These are phyloP conservation scores for Calocera cornea DNA, from an alignment of 768 basidiomycete genomes.

Conservation along the genomic window DNA sequence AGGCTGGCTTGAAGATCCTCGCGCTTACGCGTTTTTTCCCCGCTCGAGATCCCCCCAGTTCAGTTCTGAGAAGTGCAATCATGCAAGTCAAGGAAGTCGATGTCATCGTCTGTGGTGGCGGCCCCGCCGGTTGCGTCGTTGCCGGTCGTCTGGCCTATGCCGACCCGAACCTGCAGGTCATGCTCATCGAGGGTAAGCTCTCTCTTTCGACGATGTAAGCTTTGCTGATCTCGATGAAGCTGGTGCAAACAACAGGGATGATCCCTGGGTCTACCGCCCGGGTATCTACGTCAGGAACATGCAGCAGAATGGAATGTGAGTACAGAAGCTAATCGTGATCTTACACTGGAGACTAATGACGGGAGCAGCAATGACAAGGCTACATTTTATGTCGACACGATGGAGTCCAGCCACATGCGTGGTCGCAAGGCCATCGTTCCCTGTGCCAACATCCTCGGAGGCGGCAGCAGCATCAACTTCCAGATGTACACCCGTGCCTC, in stretches of 20 bases:
- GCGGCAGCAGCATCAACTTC: conserved; percentile 50
- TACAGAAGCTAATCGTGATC: not conserved
- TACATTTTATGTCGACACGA: conserved; percentile 54
- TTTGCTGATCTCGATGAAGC: conserved; percentile 23
- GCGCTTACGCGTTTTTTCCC: not conserved
- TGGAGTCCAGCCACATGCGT: conserved; percentile 42
- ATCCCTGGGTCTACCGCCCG: conserved; percentile 61
- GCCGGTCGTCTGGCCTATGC: conserved; percentile 58
- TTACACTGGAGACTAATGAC: not conserved
- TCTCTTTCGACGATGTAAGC: not conserved
- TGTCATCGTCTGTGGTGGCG: conserved; percentile 45
- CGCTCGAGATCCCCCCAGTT: not conserved
- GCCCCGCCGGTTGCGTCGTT: conserved; percentile 41
- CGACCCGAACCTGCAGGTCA: conserved; percentile 58
- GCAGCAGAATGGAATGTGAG: conserved; percentile 54
- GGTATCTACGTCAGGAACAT: conserved; percentile 61
- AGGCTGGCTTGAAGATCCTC: not conserved
- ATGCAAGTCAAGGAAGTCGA: conserved; percentile 43
- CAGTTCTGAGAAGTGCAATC: not conserved
- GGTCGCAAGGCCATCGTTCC: conserved; percentile 56
- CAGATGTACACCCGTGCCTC: conserved; percentile 66
- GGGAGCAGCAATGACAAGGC: conserved; percentile 53
- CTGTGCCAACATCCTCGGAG: conserved; percentile 28
- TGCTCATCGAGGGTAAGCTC: conserved; percentile 52
- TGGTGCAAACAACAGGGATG: conserved; percentile 57